phyloP scores from a whole-genome alignment of 148 eudicot genomes.

The Diospyros kaki region DNA sequence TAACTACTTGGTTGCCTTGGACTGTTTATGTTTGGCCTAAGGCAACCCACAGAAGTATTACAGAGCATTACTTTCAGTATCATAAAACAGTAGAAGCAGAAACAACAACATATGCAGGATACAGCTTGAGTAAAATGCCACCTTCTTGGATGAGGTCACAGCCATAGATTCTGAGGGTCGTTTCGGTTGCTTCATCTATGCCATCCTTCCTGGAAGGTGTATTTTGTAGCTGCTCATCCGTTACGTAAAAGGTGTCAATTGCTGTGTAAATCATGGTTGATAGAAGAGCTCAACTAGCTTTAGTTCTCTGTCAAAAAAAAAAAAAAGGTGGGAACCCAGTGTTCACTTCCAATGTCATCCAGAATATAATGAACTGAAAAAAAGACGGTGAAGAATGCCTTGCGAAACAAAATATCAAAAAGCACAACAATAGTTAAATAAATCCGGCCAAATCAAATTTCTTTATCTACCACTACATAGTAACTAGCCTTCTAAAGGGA shows the following conservation, averaged over 20 bases:
- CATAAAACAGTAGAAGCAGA: not conserved
- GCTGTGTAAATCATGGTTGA: slow-evolving; percentile 83
- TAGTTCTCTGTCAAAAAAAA: not conserved
- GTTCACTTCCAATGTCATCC: not conserved
- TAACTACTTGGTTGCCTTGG: slow-evolving; percentile 1
- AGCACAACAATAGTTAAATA: not conserved
- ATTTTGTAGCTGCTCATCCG: slow-evolving; percentile 67
- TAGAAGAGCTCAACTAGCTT: slow-evolving; percentile 3
- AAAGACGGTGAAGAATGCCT: too few species aligned
- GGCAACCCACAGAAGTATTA: not conserved
- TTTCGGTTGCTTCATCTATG: slow-evolving; percentile 78
- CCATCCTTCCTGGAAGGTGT: slow-evolving; percentile 90
- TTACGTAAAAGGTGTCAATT: slow-evolving; percentile 81
- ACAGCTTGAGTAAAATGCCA: slow-evolving; percentile 82
- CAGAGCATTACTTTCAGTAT: not conserved
- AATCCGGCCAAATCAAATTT: not conserved
- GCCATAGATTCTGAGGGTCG: slow-evolving; percentile 76
- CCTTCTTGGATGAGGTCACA: slow-evolving; percentile 96
- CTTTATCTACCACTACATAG: too few species aligned
- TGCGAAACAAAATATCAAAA: not conserved
- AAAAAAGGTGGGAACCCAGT: not conserved
- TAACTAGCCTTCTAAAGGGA: too few species aligned
- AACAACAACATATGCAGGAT: slow-evolving; percentile 38
- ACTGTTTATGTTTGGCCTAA: not conserved
- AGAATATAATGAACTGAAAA: not conserved